Evolutionary conservation across 176 grass and related monocot species (phyloP).

Genomic region (Musa itinerans): DNA sequence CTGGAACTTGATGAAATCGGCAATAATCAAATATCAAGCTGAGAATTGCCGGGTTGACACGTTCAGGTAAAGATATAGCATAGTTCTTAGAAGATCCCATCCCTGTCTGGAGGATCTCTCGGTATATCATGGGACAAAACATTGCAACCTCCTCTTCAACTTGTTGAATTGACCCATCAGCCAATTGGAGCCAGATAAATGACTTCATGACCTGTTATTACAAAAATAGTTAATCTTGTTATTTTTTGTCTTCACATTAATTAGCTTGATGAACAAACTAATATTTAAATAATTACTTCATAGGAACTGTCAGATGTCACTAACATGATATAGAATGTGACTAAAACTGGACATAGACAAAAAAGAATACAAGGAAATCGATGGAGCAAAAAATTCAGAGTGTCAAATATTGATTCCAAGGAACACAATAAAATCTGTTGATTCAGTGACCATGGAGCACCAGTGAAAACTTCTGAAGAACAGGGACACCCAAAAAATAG

Average conservation of each 20-base stretch:
- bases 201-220: conserved; percentile 72
- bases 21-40: conserved; percentile 99
- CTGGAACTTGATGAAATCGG: conserved; percentile 89
- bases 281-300: not conserved
- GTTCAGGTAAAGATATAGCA: conserved; percentile 80
- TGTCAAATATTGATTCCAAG: not conserved
- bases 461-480: not conserved
- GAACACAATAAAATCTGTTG: not conserved
- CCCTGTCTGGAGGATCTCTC: conserved; percentile 81
- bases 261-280: not conserved
- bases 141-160: conserved; percentile 98
- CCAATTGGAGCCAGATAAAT: conserved; percentile 96
- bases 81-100: conserved; percentile 95
- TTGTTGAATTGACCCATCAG: conserved; percentile 99
- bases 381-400: not conserved
- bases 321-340: not conserved
- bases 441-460: not conserved
- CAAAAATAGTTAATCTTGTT: not conserved
- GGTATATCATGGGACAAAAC: conserved; percentile 94
- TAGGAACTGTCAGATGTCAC: not conserved
- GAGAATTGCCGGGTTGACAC: conserved; percentile 75
- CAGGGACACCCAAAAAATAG: not conserved
- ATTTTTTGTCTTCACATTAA: not conserved
- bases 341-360: not conserved
- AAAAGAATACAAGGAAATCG: not conserved